Evolutionary conservation across 345 rosid genomes (phyloP).

Genomic region (Syzygium oleosum): DNA sequence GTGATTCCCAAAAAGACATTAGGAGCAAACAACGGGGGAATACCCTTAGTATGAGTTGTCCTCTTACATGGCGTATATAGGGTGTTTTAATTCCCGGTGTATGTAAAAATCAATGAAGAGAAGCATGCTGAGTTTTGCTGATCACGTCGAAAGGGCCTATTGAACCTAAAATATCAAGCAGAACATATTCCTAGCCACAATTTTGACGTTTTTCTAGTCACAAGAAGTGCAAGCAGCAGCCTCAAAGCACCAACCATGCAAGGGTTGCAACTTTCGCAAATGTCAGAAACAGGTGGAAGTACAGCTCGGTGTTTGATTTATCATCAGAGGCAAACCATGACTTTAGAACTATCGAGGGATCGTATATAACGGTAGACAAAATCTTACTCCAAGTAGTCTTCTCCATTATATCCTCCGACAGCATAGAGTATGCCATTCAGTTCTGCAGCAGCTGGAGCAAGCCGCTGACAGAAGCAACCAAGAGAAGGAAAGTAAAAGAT

Average conservation of each 20-base stretch:
- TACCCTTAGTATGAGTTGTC: background rate
- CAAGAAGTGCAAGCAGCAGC: background rate
- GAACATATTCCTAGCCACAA: background rate
- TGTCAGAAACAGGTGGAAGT: background rate
- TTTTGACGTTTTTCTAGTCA: background rate
- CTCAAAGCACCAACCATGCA: background rate
- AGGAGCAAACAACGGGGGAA: background rate
- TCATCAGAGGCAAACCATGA: background rate
- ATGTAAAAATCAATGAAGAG: background rate
- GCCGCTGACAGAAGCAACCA: conserved; percentile 19
- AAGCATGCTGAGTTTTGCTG: background rate
- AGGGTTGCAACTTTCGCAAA: background rate
- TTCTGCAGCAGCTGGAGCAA: conserved; percentile 26
- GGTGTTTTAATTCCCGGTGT: background rate
- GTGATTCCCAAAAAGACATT: background rate
- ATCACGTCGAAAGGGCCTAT: background rate
- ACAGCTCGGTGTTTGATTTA: background rate
- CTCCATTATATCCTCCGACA: conserved; percentile 30
- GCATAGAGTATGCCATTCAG: conserved; percentile 24
- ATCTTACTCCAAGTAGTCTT: conserved; percentile 23
- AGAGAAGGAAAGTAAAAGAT: background rate
- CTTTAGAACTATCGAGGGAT: background rate
- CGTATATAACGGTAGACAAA: background rate
- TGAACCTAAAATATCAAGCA: background rate
- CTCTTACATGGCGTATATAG: background rate